Conservation (phyloP, 2,329 filamentous ascomycete genomes). For the Hypoxylon sp. region DNA sequence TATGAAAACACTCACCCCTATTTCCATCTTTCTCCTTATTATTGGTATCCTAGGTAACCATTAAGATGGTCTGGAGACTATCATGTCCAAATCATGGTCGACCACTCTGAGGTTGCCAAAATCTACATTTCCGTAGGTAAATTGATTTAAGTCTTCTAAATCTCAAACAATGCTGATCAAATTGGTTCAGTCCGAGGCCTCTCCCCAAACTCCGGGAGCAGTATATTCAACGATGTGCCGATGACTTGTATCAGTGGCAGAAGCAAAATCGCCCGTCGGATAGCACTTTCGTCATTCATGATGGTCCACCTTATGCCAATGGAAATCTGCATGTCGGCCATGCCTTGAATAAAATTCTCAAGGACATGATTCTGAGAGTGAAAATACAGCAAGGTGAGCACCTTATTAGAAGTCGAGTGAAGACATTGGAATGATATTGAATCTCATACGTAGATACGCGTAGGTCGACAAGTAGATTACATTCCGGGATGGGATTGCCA, state of each 20-base stretch:
- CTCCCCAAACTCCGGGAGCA: conserved; percentile 57
- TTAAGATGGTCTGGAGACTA: conserved; percentile 38
- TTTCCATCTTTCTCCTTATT: too few relatives aligned
- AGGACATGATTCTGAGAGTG: conserved; percentile 88
- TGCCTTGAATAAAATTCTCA: conserved; percentile 95
- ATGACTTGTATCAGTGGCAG: conserved; percentile 93
- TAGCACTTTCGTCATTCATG: conserved; percentile 81
- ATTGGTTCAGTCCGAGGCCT: conserved; percentile 58
- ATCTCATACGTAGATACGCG: conserved; percentile 26
- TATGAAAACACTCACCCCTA: too few relatives aligned
- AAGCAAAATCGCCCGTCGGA: conserved; percentile 60
- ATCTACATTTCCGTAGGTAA: conserved; percentile 73
- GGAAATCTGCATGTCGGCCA: conserved; percentile 91
- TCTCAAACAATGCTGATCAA: conserved; percentile 37
- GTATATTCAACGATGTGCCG: conserved; percentile 80
- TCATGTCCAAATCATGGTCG: conserved; percentile 71
- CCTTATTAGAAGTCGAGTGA: background rate
- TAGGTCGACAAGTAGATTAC: conserved; percentile 75
- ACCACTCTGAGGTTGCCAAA: conserved; percentile 79
- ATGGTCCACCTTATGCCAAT: conserved; percentile 97
- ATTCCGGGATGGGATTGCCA: conserved; percentile 98
- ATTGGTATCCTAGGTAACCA: too few relatives aligned
- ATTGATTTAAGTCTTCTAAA: conserved; percentile 7
- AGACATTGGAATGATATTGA: conserved; percentile 3
- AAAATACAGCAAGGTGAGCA: conserved; percentile 73